Conservation (phyloP, 305 asterid genomes). For the Striga hermonthica region DNA sequence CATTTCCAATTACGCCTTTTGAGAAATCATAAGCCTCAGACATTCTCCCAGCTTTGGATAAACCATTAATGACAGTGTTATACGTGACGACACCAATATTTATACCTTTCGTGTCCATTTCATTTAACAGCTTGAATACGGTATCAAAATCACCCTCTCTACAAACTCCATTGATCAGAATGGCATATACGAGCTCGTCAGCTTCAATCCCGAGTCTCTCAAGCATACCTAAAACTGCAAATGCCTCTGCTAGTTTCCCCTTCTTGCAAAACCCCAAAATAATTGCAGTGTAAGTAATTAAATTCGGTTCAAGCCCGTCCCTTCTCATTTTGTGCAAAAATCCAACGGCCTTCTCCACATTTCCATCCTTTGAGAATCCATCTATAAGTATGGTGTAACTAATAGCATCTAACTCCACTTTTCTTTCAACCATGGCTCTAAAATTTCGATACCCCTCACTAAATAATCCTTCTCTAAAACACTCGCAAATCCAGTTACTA, state of each 20-base stretch:
- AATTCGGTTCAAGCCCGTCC: slow-evolving; percentile 59
- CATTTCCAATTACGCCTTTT: slow-evolving; percentile 56
- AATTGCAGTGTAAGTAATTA: slow-evolving; percentile 68
- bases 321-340: slow-evolving; percentile 65
- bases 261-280: slow-evolving; percentile 78
- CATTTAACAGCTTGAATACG: slow-evolving; percentile 55
- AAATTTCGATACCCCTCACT: slow-evolving; percentile 49
- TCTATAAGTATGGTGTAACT: slow-evolving; percentile 70
- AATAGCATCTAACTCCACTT: slow-evolving; percentile 52
- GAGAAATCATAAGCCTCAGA: slow-evolving; percentile 65
- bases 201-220: slow-evolving; percentile 48
- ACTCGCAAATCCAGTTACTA: slow-evolving; percentile 63
- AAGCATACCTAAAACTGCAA: slow-evolving; percentile 53
- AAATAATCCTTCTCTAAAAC: slow-evolving; percentile 50
- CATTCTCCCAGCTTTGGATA: slow-evolving; percentile 73
- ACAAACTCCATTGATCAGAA: slow-evolving; percentile 70
- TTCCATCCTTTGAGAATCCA: slow-evolving; percentile 71
- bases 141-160: slow-evolving; percentile 48
- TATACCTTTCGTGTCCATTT: slow-evolving; percentile 63
- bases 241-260: slow-evolving; percentile 70
- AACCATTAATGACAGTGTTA: slow-evolving; percentile 67
- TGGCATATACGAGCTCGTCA: slow-evolving; percentile 69
- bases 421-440: slow-evolving; percentile 45
- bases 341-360: slow-evolving; percentile 79
- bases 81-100: slow-evolving; percentile 61